Evolutionary conservation across 345 rosid species (phyloP), one percentile per base, ranked within the genome.

Genomic region (Citrus reticulata): DNA sequence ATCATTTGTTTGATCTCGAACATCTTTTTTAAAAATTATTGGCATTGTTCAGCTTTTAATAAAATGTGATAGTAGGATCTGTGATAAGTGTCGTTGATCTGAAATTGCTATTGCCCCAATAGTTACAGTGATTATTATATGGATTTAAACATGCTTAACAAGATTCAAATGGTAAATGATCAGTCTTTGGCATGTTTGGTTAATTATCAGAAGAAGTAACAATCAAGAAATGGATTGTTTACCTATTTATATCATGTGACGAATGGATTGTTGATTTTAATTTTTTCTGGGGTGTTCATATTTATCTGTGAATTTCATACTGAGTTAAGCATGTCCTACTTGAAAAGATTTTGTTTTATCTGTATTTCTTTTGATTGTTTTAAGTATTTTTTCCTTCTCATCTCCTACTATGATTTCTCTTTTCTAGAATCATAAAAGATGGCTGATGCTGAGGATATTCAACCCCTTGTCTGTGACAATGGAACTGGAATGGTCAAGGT

Each of bases 401-500:
- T 73, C 24, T 59, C 65, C 4, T 37, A 10, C 9, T 20, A 24
- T 62, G 2, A 40, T 40, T 74, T 61, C 19, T 25, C 24, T 60
- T 60, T 64, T 37, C n/a, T 24, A 29, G 70, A 59, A 51, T 72
- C 6, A 34, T 66, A 79, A 67, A 67, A 37, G 39, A 83, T 83
- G 85, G 85, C 85, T 1, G 83, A 76, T 8, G 22, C 77, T 10
- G 85, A 51, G 57, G 57, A 83, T 39, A 83, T 83, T 76, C 85
- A 83, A 59, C 83, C 85, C 51, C 85, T 83, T 49, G 83, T 83
- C 20, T 83, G 80, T 58, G 85, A 83, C 80, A 83, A 83, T 30
- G 85, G 83, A 55, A 83, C 85, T 10, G 83, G 85, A 72, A 83
- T 83, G 83, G 85, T 83, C n/a, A 83, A 83, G 85, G 84, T 82